Base-by-base conservation (phyloP, 1,284 basidiomycete genomes). In the Ustilago tritici region DNA sequence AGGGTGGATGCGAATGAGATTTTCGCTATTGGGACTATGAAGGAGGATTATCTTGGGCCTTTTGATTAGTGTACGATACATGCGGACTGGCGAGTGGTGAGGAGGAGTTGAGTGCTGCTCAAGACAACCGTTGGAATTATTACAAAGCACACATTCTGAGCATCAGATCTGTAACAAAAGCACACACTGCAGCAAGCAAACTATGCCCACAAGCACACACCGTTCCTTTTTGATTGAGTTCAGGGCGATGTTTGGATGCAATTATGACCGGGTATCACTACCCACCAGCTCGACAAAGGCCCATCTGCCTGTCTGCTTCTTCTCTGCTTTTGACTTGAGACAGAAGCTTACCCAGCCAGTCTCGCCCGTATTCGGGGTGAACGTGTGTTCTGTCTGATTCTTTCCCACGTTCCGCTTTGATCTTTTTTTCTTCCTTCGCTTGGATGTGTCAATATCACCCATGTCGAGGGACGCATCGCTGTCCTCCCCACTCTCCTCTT, bases 1-100 rank as follows among this genome's bases (percentile, higher is more conserved):
- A 91, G 96, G 82, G 93, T 98, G 9, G 96, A 99, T 85, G 95
- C 95, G 23, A 98, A 95, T 32, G 95, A 98, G 87, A 98, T 99
- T 55, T 85, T 85, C 55, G 82, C 84, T 11, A 84, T 85, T 56
- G 84, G 80, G 3, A 84, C 82, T 7, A 83, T 85, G 82, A 85
- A 85, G 74, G 84, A 85, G 61, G 84, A 85, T 65, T 85, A 83
- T 49, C 64, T 85, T 0, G 84, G 84, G 11, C 80, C 80, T 0
- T 84, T 83, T 38, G 78, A 81, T 43, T 82, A 74, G 38, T 47
- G 19, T 23, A 10, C 0, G 3, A 2, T 31, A 14, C 15, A 40
- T 40, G 23, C 49, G 47, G 28, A 12, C 23, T 49, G 4, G 5
- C 14, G 40, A 15, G 40, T 43, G 14, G 40, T 17, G 40, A 12